phyloP scores from a whole-genome alignment of 345 rosid species.

The Lepidium africanum region DNA sequence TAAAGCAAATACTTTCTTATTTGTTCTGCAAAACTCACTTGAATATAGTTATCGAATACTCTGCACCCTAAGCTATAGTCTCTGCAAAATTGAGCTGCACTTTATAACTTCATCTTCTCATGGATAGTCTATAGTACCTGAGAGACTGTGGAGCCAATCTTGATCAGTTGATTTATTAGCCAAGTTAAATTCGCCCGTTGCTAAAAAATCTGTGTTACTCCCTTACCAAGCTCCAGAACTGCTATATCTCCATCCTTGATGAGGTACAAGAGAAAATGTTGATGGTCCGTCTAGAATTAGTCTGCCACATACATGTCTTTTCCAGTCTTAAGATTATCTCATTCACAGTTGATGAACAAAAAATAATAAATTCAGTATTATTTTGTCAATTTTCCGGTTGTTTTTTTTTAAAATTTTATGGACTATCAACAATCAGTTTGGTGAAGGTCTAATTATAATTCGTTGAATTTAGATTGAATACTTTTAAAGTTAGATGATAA shows the following conservation, averaged over 20 bases:
- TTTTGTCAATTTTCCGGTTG: too few species aligned
- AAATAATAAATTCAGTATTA: conserved; percentile 19
- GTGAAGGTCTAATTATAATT: too few species aligned
- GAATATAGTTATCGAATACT: conserved; percentile 66
- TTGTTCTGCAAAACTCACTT: conserved; percentile 39
- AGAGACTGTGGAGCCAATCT: conserved; percentile 53
- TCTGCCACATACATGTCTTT: conserved; percentile 48
- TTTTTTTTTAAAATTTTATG: too few species aligned
- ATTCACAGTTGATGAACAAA: conserved; percentile 80
- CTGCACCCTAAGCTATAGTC: conserved; percentile 66
- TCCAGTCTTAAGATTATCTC: conserved; percentile 9
- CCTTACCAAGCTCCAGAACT: conserved; percentile 54
- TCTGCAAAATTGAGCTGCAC: conserved; percentile 84
- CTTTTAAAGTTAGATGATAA: too few species aligned
- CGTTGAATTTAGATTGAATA: too few species aligned
- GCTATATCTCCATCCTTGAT: conserved; percentile 62
- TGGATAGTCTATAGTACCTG: conserved; percentile 72
- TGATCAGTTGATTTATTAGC: conserved; percentile 23
- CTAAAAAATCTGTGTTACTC: neutral
- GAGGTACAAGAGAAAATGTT: conserved; percentile 13
- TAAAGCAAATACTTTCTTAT: neutral
- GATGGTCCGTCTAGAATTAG: conserved; percentile 31
- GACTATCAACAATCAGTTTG: too few species aligned
- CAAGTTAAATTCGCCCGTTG: conserved; percentile 27
- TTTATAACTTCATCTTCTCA: conserved; percentile 51